Conservation (phyloP, 257 asterid genomes). For the Sherardia arvensis region DNA sequence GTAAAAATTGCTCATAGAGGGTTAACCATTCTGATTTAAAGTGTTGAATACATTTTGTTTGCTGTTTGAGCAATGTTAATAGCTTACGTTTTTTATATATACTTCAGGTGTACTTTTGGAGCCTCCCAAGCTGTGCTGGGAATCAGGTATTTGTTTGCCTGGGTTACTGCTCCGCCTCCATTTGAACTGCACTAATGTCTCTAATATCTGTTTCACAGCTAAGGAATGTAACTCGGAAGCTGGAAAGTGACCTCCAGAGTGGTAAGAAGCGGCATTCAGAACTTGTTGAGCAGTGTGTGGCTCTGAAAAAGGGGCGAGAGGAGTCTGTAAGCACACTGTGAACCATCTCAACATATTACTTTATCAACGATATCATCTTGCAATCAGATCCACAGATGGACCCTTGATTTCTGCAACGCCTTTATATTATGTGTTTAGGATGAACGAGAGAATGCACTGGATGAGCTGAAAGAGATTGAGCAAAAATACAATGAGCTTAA, state of each 20-base stretch:
- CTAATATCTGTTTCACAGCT: slow-evolving; percentile 36
- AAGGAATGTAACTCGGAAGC: slow-evolving; percentile 59
- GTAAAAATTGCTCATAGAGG: slow-evolving; percentile 27
- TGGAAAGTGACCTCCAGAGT: slow-evolving; percentile 63
- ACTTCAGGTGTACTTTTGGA: slow-evolving; percentile 98
- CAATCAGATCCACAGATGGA: background rate
- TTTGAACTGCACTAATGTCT: slow-evolving; percentile 1
- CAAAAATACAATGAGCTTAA: slow-evolving; percentile 55
- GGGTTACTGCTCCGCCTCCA: background rate
- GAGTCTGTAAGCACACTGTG: slow-evolving; percentile 54
- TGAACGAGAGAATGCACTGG: slow-evolving; percentile 77
- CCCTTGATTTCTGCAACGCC: slow-evolving; percentile 2
- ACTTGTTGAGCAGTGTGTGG: slow-evolving; percentile 57
- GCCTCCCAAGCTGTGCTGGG: slow-evolving; percentile 99
- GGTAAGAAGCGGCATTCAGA: slow-evolving; percentile 53
- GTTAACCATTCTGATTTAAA: slow-evolving; percentile 2
- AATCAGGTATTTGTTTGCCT: slow-evolving; percentile 51
- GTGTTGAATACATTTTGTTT: background rate
- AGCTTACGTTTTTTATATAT: slow-evolving; percentile 5
- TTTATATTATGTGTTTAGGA: slow-evolving; percentile 37
- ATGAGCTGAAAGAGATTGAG: slow-evolving; percentile 65
- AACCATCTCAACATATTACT: background rate
- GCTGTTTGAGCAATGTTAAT: slow-evolving; percentile 4
- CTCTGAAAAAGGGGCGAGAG: slow-evolving; percentile 88
- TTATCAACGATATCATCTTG: background rate